These are phyloP conservation scores for Tuber brumale DNA, from an alignment of 495 filamentous ascomycete genomes.

Conservation along the genomic window DNA sequence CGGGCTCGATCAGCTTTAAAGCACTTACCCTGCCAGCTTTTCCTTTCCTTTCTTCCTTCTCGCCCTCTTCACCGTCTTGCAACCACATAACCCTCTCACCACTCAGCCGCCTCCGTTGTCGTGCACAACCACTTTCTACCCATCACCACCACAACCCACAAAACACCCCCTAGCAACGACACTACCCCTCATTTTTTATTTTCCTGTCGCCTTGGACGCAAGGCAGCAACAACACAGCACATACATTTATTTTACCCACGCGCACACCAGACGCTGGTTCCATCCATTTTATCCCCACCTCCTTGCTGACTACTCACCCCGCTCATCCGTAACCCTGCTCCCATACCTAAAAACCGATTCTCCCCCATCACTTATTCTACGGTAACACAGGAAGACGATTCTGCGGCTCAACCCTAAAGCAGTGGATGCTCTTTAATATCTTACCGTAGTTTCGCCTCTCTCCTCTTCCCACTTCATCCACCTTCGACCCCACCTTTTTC, in stretches of 20 bases:
- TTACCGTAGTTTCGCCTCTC: constrained; percentile 6
- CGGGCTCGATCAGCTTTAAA: constrained; percentile 32
- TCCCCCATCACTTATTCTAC: background rate
- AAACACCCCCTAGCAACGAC: constrained; percentile 14
- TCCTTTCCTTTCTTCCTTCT: constrained; percentile 45
- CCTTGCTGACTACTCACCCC: constrained; percentile 33
- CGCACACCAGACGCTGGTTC: constrained; percentile 14
- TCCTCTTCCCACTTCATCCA: constrained; percentile 10
- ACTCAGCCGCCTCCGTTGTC: constrained; percentile 26
- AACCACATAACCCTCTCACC: constrained; percentile 43
- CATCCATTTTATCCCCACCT: constrained; percentile 8
- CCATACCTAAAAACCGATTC: background rate
- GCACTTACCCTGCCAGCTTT: constrained; percentile 40
- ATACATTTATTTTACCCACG: background rate
- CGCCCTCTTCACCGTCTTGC: constrained; percentile 45
- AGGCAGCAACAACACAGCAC: constrained; percentile 30
- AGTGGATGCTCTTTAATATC: background rate
- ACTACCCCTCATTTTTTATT: constrained; percentile 40
- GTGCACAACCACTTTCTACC: constrained; percentile 44
- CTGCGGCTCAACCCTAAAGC: background rate
- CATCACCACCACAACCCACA: constrained; percentile 29
- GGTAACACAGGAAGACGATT: background rate
- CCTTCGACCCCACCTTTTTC: constrained; percentile 9
- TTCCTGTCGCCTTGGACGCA: constrained; percentile 36
- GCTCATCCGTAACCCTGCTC: background rate